These are phyloP conservation scores for Botrytis squamosa DNA, from an alignment of 2,329 filamentous ascomycete species.

Conservation along the genomic window DNA sequence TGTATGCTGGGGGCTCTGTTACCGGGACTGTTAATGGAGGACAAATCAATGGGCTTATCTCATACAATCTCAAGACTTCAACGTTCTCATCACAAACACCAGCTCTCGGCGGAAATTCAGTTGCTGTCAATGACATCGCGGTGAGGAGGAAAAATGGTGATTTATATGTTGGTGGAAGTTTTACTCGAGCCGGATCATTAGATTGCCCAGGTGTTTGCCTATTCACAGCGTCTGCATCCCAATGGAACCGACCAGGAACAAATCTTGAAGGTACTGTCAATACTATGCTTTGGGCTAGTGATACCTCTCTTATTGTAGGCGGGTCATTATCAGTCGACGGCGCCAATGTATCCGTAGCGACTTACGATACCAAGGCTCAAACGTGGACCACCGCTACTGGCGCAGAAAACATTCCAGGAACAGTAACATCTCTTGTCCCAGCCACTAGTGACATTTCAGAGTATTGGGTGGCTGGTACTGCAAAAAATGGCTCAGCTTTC, in stretches of 20 bases:
- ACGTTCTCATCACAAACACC: conserved; percentile 72
- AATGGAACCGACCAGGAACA: conserved; percentile 79
- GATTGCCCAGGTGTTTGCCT: conserved; percentile 80
- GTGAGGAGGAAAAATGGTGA: conserved; percentile 68
- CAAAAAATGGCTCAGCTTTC: conserved; percentile 67
- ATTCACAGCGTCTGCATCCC: conserved; percentile 66
- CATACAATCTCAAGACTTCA: conserved; percentile 70
- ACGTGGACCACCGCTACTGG: conserved; percentile 65
- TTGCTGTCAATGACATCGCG: conserved; percentile 74
- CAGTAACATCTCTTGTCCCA: conserved; percentile 71
- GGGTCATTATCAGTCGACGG: conserved; percentile 71
- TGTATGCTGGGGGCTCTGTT: conserved; percentile 82
- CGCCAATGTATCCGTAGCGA: conserved; percentile 65
- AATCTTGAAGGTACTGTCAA: conserved; percentile 69
- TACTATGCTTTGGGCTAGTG: conserved; percentile 72
- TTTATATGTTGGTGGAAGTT: conserved; percentile 83
- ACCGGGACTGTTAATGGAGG: conserved; percentile 66
- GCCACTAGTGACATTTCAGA: conserved; percentile 70
- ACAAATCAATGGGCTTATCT: conserved; percentile 69
- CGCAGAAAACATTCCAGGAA: conserved; percentile 70
- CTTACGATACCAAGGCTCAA: conserved; percentile 67
- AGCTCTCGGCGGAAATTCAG: conserved; percentile 65
- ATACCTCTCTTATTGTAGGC: conserved; percentile 70
- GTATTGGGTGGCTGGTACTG: conserved; percentile 79
- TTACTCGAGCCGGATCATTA: conserved; percentile 78